These are phyloP conservation scores for Colletotrichum sidae DNA, from an alignment of 2,329 filamentous ascomycete genomes.

Conservation along the genomic window DNA sequence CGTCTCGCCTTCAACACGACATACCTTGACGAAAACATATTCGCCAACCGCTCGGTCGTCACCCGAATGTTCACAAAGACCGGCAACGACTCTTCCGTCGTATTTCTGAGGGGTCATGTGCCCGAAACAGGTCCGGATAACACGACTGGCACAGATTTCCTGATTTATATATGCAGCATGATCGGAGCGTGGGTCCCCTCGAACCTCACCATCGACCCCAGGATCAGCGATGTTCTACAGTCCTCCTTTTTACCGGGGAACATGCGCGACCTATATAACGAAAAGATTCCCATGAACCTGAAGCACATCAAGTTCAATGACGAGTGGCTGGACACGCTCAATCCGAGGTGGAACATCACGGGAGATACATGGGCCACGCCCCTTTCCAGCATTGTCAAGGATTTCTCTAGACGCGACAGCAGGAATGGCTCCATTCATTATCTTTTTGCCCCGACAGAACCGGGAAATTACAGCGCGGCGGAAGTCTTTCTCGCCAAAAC, in stretches of 20 bases:
- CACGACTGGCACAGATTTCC: not conserved
- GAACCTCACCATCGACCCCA: slow-evolving; percentile 7
- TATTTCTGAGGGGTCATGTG: not conserved
- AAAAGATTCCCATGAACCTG: not conserved
- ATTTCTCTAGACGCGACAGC: not conserved
- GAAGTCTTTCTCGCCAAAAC: slow-evolving; percentile 11
- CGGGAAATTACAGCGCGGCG: not conserved
- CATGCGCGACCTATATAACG: not conserved
- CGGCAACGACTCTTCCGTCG: not conserved
- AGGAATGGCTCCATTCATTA: too few relatives aligned
- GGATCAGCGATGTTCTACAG: not conserved
- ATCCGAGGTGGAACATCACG: not conserved
- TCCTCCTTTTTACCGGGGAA: not conserved
- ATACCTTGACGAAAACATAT: not conserved
- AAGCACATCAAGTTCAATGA: not conserved
- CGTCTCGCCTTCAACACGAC: not conserved
- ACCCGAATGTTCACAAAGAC: too few relatives aligned
- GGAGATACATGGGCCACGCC: not conserved
- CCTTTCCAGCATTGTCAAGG: not conserved
- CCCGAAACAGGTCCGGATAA: not conserved
- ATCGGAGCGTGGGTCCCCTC: slow-evolving; percentile 3
- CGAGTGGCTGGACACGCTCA: not conserved
- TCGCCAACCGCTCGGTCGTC: not conserved
- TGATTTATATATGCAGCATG: slow-evolving; percentile 9
- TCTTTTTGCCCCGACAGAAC: not conserved